Evolutionary conservation across 768 basidiomycete genomes (phyloP).

Genomic region (Collybia nuda): DNA sequence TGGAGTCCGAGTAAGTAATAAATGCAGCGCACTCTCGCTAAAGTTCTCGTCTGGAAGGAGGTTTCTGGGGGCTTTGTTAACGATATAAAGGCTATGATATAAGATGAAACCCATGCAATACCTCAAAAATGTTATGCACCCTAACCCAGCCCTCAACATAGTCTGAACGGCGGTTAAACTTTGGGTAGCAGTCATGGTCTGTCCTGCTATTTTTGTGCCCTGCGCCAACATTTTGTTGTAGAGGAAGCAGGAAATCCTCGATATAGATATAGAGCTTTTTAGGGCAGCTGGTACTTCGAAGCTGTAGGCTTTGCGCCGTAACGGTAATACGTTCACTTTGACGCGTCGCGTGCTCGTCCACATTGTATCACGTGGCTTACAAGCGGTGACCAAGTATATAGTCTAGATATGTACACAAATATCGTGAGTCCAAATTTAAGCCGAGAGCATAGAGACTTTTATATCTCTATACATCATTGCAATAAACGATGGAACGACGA

Average conservation of each 20-base stretch:
- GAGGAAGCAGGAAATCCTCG: neutral
- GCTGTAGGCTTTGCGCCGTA: too few species aligned
- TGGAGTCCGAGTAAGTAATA: neutral
- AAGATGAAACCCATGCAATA: constrained; percentile 15
- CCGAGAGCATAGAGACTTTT: too few species aligned
- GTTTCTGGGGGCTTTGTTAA: constrained; percentile 43
- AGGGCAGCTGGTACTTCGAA: neutral
- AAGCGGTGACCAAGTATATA: too few species aligned
- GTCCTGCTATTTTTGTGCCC: constrained; percentile 29
- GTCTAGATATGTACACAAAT: too few species aligned
- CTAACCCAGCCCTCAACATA: constrained; percentile 68
- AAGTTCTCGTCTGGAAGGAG: constrained; percentile 82
- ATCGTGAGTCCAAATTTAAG: too few species aligned
- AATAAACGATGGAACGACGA: too few species aligned
- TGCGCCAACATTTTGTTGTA: constrained; percentile 31
- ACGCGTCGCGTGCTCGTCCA: neutral
- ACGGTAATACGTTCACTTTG: too few species aligned
- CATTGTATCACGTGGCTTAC: too few species aligned
- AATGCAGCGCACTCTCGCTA: constrained; percentile 47
- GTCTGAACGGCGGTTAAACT: constrained; percentile 74
- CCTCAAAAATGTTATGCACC: constrained; percentile 79
- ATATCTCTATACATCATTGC: too few species aligned
- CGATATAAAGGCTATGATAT: constrained; percentile 7
- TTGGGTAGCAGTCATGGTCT: constrained; percentile 54
- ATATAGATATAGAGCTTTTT: neutral